Base-by-base conservation (phyloP, 257 asterid genomes). In the Fraxinus americana region DNA sequence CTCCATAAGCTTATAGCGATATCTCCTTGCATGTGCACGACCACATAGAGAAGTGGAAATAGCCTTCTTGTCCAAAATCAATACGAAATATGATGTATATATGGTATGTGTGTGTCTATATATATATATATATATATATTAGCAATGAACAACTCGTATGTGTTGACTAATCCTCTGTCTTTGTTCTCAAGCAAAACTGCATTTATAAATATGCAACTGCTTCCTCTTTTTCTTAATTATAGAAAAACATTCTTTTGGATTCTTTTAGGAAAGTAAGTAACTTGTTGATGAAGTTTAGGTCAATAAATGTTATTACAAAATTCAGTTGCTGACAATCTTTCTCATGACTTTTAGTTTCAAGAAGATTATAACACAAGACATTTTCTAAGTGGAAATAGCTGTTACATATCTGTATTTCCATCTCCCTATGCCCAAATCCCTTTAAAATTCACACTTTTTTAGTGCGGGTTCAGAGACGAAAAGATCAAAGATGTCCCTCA, bases 141-240 rank as follows among this genome's bases (percentile, higher is more conserved):
- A 25, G 27, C 27, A 25, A 25, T 8, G 13, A 70, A 71, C 67
- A 21, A 17, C 72, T 82, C 65, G 76, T 72, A 68, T 52, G 68
- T 74, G 73, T 65, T 72, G 84, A 73, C 86, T 68, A 83, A 57
- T 81, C 80, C 76, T 50, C 21, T 79, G 68, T 54, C 96, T 90
- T 87, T 67, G 67, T 77, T 72, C 63, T 65, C 50, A 86, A 87
- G 96, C 88, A 84, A 87, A n/a, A 76, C 71, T 72, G 13, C 48
- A 66, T 57, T 71, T 5, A 27, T 38, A 71, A 72, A 7, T 4
- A 19, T 67, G 77, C 82, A 61, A 69, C 79, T 67, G 57, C 69
- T 72, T 72, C 79, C 45, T 27, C 80, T 63, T 59, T 69, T 38
- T 38, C 45, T 72, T 57, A 57, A 57, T 61, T 72, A 70, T 45